phyloP scores from a whole-genome alignment of 768 basidiomycete species.

The Boletus sensibilis region DNA sequence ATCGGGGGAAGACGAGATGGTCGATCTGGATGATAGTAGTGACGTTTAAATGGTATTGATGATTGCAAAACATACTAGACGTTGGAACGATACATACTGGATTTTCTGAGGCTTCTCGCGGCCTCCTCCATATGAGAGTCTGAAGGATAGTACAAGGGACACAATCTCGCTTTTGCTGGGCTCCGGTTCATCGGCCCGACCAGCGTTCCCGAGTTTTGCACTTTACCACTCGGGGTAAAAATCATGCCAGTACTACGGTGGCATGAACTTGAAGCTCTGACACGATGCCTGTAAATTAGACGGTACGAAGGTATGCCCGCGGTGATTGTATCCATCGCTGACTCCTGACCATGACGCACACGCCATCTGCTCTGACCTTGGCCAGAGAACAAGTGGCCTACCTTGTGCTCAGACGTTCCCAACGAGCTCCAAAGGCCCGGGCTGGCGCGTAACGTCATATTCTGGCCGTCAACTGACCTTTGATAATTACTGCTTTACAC shows the following conservation, averaged over 20 bases:
- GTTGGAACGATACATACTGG: background rate
- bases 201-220: background rate
- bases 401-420: too few relatives aligned
- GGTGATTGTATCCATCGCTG: too few relatives aligned
- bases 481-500: too few relatives aligned
- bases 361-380: too few relatives aligned
- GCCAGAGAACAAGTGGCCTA: too few relatives aligned
- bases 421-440: too few relatives aligned
- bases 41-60: slow-evolving; percentile 8
- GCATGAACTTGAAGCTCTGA: background rate
- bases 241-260: background rate
- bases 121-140: background rate
- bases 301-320: too few relatives aligned
- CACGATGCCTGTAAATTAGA: background rate
- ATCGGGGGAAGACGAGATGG: slow-evolving; percentile 15
- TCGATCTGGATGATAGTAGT: slow-evolving; percentile 25
- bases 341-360: too few relatives aligned
- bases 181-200: background rate
- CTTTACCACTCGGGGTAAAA: too few relatives aligned
- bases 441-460: too few relatives aligned
- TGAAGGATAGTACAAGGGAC: too few relatives aligned
- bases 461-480: too few relatives aligned
- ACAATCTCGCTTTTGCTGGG: background rate
- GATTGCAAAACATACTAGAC: background rate
- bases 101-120: background rate